Percentiles rank a stretch among this genome's conserved stretches.
Evolutionary conservation across 192 early-diverging fungal genomes (phyloP).

Genomic region (Obelidium mucronatum): DNA sequence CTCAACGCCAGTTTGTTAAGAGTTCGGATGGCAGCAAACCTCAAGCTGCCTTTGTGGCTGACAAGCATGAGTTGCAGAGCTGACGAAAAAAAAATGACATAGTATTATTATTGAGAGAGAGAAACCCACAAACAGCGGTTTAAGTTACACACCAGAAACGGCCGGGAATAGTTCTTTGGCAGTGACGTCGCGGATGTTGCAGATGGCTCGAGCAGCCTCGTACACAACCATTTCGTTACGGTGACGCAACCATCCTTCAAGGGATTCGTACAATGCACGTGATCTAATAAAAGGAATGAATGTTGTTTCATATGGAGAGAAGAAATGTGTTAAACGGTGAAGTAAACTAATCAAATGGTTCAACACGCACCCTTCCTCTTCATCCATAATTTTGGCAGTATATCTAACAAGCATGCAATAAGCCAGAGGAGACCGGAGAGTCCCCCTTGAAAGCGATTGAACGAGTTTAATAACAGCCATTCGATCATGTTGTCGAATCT

Average conservation of each 20-base stretch:
- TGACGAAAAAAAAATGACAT: no score
- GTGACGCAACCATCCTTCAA: constrained; percentile 92
- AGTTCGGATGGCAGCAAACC: constrained; percentile 97
- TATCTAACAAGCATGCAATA: constrained; percentile 94
- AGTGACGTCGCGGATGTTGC: constrained; percentile 84
- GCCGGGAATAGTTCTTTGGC: constrained; percentile 89
- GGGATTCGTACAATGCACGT: constrained; percentile 78
- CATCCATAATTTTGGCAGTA: constrained; percentile 78
- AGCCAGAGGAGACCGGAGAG: constrained; percentile 84
- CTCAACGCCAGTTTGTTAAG: constrained; percentile 91
- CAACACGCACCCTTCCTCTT: constrained; percentile 51
- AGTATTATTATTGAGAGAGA: no score
- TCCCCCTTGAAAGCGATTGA: constrained; percentile 78
- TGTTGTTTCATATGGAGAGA: constrained; percentile 13
- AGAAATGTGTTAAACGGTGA: constrained; percentile 1
- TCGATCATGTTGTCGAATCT: constrained; percentile 94
- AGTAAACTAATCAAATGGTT: background rate
- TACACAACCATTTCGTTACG: constrained; percentile 98
- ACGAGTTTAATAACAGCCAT: constrained; percentile 98
- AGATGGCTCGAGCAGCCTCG: constrained; percentile 96
- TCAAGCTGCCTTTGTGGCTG: constrained; percentile 89
- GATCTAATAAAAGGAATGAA: constrained; percentile 33
- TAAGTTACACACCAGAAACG: constrained; percentile 72
- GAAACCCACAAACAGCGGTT: background rate
- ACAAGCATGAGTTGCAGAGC: constrained; percentile 93